Conservation (phyloP, 2,329 filamentous ascomycete species). For the Trichoderma sp. region DNA sequence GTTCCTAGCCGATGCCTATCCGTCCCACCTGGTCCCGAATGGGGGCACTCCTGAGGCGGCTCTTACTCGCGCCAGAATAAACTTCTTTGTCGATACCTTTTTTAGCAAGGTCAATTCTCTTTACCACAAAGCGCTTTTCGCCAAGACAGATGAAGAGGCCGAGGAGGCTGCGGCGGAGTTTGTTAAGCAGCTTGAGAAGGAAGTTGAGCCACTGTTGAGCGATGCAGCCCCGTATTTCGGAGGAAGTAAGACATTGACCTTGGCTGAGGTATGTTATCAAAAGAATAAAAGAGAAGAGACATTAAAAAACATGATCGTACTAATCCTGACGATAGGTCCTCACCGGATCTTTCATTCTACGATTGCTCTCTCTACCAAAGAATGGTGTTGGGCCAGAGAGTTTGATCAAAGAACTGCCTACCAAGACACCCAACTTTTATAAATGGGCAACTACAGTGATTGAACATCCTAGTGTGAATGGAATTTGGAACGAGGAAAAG, state of each 20-base stretch:
- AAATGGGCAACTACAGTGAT: slow-evolving; percentile 63
- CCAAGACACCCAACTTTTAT: slow-evolving; percentile 63
- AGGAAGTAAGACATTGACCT: slow-evolving; percentile 61
- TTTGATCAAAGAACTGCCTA: slow-evolving; percentile 46
- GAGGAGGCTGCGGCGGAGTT: slow-evolving; percentile 48
- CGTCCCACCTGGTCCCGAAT: slow-evolving; percentile 63
- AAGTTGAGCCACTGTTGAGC: slow-evolving; percentile 68
- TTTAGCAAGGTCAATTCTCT: slow-evolving; percentile 56
- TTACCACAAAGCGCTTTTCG: slow-evolving; percentile 47
- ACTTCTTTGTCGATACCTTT: slow-evolving; percentile 72
- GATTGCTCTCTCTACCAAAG: slow-evolving; percentile 55
- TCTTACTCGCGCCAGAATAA: slow-evolving; percentile 62
- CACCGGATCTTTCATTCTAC: slow-evolving; percentile 65
- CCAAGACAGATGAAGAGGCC: slow-evolving; percentile 50
- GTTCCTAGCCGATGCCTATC: slow-evolving; percentile 68
- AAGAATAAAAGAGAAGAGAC: background rate
- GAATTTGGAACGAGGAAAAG: slow-evolving; percentile 56
- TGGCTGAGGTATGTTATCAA: slow-evolving; percentile 63
- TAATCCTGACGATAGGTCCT: slow-evolving; percentile 46
- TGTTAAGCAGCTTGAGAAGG: slow-evolving; percentile 60
- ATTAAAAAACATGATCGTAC: background rate
- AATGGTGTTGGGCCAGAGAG: slow-evolving; percentile 51
- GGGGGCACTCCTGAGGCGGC: slow-evolving; percentile 53
- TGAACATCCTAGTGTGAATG: slow-evolving; percentile 63
- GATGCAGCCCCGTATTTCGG: slow-evolving; percentile 61